A percentile compares a stretch with the other conserved stretches of the same genome.
These are phyloP conservation scores for Austroboletus festivus DNA, from an alignment of 768 basidiomycete species.

Conservation along the genomic window DNA sequence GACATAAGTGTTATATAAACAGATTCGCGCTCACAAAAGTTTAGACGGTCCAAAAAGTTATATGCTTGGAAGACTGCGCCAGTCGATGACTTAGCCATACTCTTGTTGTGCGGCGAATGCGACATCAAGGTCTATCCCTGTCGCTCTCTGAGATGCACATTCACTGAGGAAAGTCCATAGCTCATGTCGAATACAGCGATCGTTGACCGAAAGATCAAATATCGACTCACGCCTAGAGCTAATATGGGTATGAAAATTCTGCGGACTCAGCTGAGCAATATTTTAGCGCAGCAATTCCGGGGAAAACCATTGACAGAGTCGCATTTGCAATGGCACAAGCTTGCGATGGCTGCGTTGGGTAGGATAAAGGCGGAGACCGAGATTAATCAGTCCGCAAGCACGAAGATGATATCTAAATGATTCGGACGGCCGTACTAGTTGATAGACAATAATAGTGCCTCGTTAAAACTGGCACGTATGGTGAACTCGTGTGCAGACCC, in stretches of 20 bases:
- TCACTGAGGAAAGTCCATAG: constrained; percentile 37
- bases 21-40: constrained; percentile 7
- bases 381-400: constrained; percentile 8
- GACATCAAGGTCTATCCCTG: constrained; percentile 81
- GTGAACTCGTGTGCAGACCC: no score
- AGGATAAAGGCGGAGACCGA: constrained; percentile 42
- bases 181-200: constrained; percentile 64
- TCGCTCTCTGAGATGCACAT: not conserved
- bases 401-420: constrained; percentile 21
- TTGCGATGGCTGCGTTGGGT: constrained; percentile 62
- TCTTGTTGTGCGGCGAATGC: constrained; percentile 84
- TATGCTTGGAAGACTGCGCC: constrained; percentile 94
- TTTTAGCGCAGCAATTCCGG: constrained; percentile 67
- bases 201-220: constrained; percentile 85
- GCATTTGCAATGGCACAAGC: constrained; percentile 70
- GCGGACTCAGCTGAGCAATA: constrained; percentile 55
- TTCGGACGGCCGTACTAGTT: not conserved
- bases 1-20: not conserved
- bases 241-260: constrained; percentile 79
- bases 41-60: constrained; percentile 88
- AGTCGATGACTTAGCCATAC: constrained; percentile 75
- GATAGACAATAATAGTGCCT: not conserved
- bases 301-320: constrained; percentile 54
- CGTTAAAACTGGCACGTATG: not conserved
- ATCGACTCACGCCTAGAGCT: constrained; percentile 64